Evolutionary conservation across 1,284 basidiomycete genomes (phyloP), one percentile per base, ranked within the genome.

Genomic region (Flammula alnicola): DNA sequence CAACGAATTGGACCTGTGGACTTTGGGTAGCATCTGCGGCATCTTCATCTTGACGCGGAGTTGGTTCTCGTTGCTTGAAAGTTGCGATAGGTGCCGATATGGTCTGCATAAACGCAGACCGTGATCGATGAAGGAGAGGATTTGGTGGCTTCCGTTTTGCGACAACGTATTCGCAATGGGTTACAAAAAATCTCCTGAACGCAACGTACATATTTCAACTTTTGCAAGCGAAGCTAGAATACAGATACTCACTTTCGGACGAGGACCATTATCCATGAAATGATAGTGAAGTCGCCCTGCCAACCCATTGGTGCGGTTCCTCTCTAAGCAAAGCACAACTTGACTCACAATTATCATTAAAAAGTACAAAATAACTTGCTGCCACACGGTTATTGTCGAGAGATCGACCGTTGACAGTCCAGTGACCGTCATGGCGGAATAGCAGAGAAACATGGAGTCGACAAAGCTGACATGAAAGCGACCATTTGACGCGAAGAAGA

Each of bases 401-500:
- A 77, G 55, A 58, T 81, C 81, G 26, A 83, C 67, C 2, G 79
- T 81, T 12, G 74, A 70, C 25, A 86, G 69, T 25, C 80, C 80
- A 7, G 78, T 80, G 3, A 78, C 79, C 0, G 84, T 86, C 75
- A 86, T 81, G 0, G 84, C 79, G 3, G 80, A 82, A 55, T 84
- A 81, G 59, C 82, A 84, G 5, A 84, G 64, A 64, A 86, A 88
- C 48, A 87, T 61, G 1, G 76, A 70, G 59, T 88, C 84, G 44
- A 86, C 59, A 60, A 76, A 84, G 12, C 65, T 64, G 52, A 83
- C 64, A 32, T 65, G 72, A 57, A 70, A 80, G 12, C 63, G 65
- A 2, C 78, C 80, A 68, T 82, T 82, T 30, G 65, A 75, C 3
- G 67, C 78, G 55, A 77, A 86, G 67, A 85, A 81, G 23, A 86